These are phyloP conservation scores for Colletotrichum ledebouriae DNA, from an alignment of 2,329 filamentous ascomycete genomes.

Conservation along the genomic window DNA sequence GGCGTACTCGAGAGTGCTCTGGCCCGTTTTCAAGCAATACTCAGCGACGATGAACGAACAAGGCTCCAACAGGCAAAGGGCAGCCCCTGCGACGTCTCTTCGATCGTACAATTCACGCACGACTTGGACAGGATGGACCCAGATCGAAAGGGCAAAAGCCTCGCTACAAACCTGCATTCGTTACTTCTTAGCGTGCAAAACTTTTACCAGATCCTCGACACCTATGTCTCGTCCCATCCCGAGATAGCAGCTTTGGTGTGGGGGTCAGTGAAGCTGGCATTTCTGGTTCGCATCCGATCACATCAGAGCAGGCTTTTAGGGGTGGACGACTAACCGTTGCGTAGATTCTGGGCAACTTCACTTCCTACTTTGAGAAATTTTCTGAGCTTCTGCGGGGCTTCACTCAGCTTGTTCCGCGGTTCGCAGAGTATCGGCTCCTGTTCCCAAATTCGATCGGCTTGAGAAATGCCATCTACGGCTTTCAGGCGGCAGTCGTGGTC, in stretches of 20 bases:
- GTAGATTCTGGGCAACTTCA: slow-evolving; percentile 50
- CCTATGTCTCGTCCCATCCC: slow-evolving; percentile 54
- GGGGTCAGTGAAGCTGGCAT: slow-evolving; percentile 58
- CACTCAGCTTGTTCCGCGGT: slow-evolving; percentile 51
- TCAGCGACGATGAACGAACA: background rate
- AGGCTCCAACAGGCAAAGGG: accelerated
- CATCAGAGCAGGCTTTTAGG: too few species aligned
- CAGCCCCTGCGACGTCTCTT: accelerated
- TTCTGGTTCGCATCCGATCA: slow-evolving; percentile 48
- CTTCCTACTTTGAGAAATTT: slow-evolving; percentile 56
- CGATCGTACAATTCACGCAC: accelerated
- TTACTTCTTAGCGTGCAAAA: background rate
- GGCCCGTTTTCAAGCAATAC: background rate
- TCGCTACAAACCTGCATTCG: background rate
- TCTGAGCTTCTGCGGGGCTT: slow-evolving; percentile 54
- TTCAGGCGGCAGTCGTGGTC: accelerated
- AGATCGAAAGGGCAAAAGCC: background rate
- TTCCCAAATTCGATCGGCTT: accelerated
- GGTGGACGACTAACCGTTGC: too few species aligned
- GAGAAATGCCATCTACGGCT: background rate
- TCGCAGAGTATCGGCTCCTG: slow-evolving; percentile 49
- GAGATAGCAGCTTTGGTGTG: slow-evolving; percentile 57
- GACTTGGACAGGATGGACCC: background rate
- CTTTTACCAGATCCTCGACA: slow-evolving; percentile 48
- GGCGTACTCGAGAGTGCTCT: background rate